Evolutionary conservation across 2,329 filamentous ascomycete genomes (phyloP), one percentile per base, ranked within the genome.

Genomic region (Phaeosphaeriaceae sp.): DNA sequence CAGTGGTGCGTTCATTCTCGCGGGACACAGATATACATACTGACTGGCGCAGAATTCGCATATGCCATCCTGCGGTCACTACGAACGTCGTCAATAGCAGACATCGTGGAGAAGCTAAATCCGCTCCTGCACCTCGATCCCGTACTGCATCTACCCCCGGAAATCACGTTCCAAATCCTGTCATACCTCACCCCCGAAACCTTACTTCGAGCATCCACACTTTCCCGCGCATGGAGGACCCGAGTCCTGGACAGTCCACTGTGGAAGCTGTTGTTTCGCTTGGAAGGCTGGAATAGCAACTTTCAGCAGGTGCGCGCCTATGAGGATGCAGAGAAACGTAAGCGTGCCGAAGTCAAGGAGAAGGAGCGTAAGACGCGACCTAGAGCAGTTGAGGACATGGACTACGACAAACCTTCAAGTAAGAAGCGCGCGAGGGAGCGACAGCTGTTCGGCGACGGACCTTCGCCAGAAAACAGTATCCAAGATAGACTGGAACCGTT

Each of bases 41-140:
- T 54, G 15, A 54, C 45, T 15, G 11, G 10, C 13, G 40, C 31
- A 96, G 93, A 94, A 74, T 86, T 96, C 65, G 90, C 91, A 42
- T 92, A 94, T 79, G 85, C 87, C 47, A 85, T 97, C 22, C 83
- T 97, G 54, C 86, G 89, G 57, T 89, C 90, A 56, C 83, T 97
- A 25, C 91, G 91, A 19, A 96, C 92, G 0, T 91, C 91, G 7
- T 87, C 89, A 53, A 89, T 97, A 58, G 89, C 90, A 50, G 85
- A 89, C 46, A 91, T 97, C 53, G 91, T 97, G 48, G 87, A 93
- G 54, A 86, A 89, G 62, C 81, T 97, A 19, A 91, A 89, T 61
- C 91, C 93, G 3, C 85, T 93, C 52, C 88, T 98, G 2, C 93
- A 97, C 77, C 94, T 97, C 79, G 92, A 99, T 78, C 97, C 97